These are phyloP conservation scores for Mucor irregularis DNA, from an alignment of 371 early-diverging fungal genomes.

Conservation along the genomic window DNA sequence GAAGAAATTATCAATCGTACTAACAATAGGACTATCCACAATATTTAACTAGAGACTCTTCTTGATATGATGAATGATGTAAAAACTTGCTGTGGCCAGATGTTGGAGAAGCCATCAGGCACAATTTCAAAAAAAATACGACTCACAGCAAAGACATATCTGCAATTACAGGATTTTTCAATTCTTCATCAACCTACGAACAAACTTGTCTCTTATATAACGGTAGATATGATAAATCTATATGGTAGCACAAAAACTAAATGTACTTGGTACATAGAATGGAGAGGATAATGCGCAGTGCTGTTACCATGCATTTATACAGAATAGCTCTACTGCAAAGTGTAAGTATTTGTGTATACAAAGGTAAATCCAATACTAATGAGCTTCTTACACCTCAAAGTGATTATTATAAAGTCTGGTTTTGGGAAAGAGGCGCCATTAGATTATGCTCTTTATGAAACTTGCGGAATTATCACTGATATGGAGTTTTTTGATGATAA, in stretches of 20 bases:
- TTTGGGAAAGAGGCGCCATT: not conserved
- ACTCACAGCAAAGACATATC: not conserved
- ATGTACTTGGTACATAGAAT: no score
- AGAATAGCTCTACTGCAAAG: conserved; percentile 7
- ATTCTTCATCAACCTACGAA: conserved; percentile 2
- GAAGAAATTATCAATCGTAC: no score
- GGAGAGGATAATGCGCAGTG: no score
- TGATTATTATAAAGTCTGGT: conserved; percentile 9
- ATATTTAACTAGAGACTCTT: no score
- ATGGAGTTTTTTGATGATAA: conserved; percentile 27
- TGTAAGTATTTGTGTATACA: not conserved
- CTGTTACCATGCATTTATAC: conserved; percentile 11
- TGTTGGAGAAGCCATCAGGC: conserved; percentile 18
- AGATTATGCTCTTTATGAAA: not conserved
- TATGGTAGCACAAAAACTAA: no score
- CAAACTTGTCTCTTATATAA: not conserved
- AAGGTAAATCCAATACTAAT: not conserved
- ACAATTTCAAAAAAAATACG: conserved; percentile 9
- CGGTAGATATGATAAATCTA: conserved; percentile 1
- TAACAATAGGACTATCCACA: no score
- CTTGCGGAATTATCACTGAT: conserved; percentile 9
- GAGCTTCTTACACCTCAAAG: conserved; percentile 3
- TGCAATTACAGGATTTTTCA: conserved; percentile 3
- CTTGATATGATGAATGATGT: not conserved
- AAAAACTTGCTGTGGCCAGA: not conserved